Conservation (phyloP, 2,329 filamentous ascomycete genomes). For the Leptographium galeiforme region DNA sequence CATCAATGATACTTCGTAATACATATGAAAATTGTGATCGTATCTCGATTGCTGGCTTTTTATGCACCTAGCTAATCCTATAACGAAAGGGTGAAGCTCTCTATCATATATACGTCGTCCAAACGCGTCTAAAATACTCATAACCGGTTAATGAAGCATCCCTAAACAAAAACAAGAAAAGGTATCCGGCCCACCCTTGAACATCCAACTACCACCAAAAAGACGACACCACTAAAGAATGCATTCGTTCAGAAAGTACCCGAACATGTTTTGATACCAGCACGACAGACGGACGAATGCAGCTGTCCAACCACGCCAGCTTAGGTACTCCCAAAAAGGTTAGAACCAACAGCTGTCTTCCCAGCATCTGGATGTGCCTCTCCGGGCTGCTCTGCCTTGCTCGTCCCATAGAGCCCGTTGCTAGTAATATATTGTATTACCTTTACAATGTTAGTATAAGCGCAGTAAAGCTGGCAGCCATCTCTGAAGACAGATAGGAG, state of each 20-base stretch:
- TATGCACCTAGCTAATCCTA: no score
- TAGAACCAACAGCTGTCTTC: background rate
- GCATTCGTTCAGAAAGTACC: background rate
- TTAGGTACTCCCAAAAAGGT: background rate
- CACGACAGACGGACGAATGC: background rate
- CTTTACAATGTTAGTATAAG: background rate
- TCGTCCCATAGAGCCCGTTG: constrained; percentile 7
- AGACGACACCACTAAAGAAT: background rate
- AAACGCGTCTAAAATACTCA: no score
- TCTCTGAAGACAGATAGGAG: background rate
- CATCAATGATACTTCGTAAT: no score
- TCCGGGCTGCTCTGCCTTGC: constrained; percentile 5
- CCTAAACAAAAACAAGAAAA: background rate
- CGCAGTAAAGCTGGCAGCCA: background rate
- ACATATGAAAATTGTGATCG: no score
- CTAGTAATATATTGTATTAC: constrained; percentile 11
- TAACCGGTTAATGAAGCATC: background rate
- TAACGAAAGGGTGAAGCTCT: no score
- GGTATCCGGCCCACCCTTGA: background rate
- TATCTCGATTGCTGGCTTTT: no score
- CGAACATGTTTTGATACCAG: background rate
- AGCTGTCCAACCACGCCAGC: background rate
- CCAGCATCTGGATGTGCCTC: constrained; percentile 1
- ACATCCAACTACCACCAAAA: background rate
- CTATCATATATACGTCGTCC: no score